These are phyloP conservation scores for Hypocrella siamensis DNA, from an alignment of 2,329 filamentous ascomycete genomes.

Conservation along the genomic window DNA sequence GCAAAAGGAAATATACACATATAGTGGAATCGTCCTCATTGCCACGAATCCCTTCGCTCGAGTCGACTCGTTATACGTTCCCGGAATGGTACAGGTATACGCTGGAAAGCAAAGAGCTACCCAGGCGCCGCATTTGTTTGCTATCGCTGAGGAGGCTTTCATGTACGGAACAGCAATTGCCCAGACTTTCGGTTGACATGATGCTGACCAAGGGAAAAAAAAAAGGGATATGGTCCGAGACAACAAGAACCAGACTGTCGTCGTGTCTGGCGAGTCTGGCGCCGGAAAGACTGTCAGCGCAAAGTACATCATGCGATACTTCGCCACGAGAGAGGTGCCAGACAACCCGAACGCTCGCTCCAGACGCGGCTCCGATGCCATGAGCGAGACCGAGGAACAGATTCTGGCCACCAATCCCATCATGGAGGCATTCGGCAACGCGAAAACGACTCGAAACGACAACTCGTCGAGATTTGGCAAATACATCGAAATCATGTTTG, in stretches of 20 bases:
- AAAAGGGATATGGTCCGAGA: slow-evolving; percentile 89
- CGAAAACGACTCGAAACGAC: slow-evolving; percentile 98
- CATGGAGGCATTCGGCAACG: slow-evolving; percentile 99
- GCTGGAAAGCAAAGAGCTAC: slow-evolving; percentile 92
- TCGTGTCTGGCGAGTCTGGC: slow-evolving; percentile 98
- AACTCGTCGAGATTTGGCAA: slow-evolving; percentile 98
- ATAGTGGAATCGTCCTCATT: slow-evolving; percentile 96
- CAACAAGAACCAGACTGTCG: slow-evolving; percentile 90
- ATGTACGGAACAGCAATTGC: slow-evolving; percentile 63
- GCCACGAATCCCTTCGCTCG: slow-evolving; percentile 96
- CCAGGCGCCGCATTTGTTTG: slow-evolving; percentile 94
- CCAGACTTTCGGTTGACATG: too few species aligned
- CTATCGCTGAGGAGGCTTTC: slow-evolving; percentile 97
- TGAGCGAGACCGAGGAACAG: slow-evolving; percentile 97
- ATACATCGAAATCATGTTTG: slow-evolving; percentile 99
- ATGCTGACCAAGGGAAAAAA: slow-evolving; percentile 26
- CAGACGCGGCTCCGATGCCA: slow-evolving; percentile 61
- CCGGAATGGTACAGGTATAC: slow-evolving; percentile 99
- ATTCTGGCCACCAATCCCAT: slow-evolving; percentile 97
- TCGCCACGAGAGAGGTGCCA: slow-evolving; percentile 89
- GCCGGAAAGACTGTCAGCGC: slow-evolving; percentile 98
- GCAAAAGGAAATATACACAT: slow-evolving; percentile 99
- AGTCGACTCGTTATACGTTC: slow-evolving; percentile 95
- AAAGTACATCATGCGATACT: slow-evolving; percentile 99
- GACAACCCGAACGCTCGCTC: slow-evolving; percentile 66